Evolutionary conservation across 1,139 yeast species (phyloP).

Genomic region (Geotrichum cucujoidarum): DNA sequence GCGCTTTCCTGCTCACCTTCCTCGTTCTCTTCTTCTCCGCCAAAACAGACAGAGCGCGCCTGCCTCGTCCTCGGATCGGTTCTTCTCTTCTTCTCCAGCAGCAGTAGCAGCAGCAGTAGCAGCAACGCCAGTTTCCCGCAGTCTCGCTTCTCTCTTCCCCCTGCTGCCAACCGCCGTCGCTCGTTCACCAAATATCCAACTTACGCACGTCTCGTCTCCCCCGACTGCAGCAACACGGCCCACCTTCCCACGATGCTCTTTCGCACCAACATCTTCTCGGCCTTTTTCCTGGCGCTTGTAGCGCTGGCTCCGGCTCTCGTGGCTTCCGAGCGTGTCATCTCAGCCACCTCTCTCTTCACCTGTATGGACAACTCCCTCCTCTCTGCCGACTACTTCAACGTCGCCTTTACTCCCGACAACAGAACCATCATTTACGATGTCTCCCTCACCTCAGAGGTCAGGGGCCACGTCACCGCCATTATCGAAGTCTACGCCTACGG

Average conservation of each 20-base stretch:
- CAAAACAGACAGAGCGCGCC: too few species aligned
- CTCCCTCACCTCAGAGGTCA: constrained; percentile 71
- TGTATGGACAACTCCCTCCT: constrained; percentile 89
- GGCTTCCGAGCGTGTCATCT: constrained; percentile 24
- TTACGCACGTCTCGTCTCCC: neutral
- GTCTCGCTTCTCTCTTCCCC: neutral
- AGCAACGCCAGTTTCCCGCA: neutral
- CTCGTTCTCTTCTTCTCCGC: neutral
- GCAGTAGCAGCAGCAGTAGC: neutral
- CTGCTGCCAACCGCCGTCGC: neutral
- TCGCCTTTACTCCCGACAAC: constrained; percentile 64
- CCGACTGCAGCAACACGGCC: neutral
- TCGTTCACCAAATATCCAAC: neutral
- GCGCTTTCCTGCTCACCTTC: too few species aligned
- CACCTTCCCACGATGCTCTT: too few species aligned
- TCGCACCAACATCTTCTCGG: too few species aligned
- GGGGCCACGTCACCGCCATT: constrained; percentile 65
- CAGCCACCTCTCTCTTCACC: constrained; percentile 61
- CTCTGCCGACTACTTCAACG: constrained; percentile 77
- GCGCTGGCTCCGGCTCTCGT: neutral
- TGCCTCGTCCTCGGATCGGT: too few species aligned
- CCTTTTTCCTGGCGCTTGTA: too few species aligned
- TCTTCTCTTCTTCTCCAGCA: too few species aligned
- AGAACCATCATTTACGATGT: constrained; percentile 61
- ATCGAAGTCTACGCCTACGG: constrained; percentile 79